Percentiles rank a stretch among this genome's conserved stretches.
These are phyloP conservation scores for Monosporascus cannonballus DNA, from an alignment of 2,329 filamentous ascomycete species.

Conservation along the genomic window DNA sequence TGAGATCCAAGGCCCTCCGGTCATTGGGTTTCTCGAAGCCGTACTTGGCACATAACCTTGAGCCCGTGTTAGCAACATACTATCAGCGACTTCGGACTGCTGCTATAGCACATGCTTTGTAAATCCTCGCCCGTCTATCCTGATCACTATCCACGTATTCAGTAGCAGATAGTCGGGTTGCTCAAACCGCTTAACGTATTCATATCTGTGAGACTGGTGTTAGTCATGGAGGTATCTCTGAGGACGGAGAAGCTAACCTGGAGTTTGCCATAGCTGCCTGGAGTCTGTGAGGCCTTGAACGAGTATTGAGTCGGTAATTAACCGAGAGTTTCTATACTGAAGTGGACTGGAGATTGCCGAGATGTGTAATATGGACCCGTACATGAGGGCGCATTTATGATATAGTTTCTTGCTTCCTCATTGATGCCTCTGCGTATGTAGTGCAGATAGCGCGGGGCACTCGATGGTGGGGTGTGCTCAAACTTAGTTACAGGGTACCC, in stretches of 20 bases:
- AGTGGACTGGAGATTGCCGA: background rate
- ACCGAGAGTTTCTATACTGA: no score
- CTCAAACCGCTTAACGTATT: conserved; percentile 91
- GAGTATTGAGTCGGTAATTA: background rate
- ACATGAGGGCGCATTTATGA: background rate
- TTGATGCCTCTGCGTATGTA: no score
- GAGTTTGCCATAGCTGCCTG: conserved; percentile 45
- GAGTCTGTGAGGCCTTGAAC: background rate
- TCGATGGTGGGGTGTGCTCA: no score
- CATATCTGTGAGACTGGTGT: conserved; percentile 55
- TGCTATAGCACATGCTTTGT: conserved; percentile 61
- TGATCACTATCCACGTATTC: conserved; percentile 93
- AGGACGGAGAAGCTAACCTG: conserved; percentile 33
- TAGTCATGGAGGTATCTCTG: conserved; percentile 6
- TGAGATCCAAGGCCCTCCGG: conserved; percentile 75
- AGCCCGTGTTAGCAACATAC: background rate
- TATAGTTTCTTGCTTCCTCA: background rate
- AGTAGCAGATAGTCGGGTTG: conserved; percentile 72
- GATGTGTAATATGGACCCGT: no score
- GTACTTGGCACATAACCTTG: conserved; percentile 76
- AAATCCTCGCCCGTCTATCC: conserved; percentile 90
- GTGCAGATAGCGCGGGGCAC: no score
- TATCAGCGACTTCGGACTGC: background rate
- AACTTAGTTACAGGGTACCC: no score
- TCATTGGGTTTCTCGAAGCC: conserved; percentile 91